Percentiles rank a stretch among this genome's conserved stretches.
phyloP scores from a whole-genome alignment of 2,329 filamentous ascomycete genomes.

The Waltergamsia citrina region DNA sequence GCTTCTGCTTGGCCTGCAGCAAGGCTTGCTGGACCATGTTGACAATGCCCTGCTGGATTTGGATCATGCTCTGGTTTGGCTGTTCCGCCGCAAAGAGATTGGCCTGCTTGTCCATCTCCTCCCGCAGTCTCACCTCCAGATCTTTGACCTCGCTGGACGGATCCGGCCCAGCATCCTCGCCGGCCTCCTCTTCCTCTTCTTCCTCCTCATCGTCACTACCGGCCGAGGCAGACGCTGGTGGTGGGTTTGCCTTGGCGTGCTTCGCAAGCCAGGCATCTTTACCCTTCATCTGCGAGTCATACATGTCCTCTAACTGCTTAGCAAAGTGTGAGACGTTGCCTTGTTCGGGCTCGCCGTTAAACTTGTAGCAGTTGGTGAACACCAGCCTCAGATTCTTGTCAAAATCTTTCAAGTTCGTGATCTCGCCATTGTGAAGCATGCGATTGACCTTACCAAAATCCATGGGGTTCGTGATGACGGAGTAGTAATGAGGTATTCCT shows the following conservation, averaged over 20 bases:
- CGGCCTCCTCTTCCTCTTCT: constrained; percentile 45
- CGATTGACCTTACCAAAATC: constrained; percentile 74
- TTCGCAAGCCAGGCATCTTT: constrained; percentile 76
- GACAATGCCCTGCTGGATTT: constrained; percentile 52
- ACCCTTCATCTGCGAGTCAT: constrained; percentile 64
- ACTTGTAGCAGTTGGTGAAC: constrained; percentile 82
- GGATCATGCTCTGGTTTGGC: constrained; percentile 41
- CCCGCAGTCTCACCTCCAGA: constrained; percentile 39
- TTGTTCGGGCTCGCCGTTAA: constrained; percentile 53
- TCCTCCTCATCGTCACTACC: constrained; percentile 64
- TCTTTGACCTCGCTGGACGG: constrained; percentile 36
- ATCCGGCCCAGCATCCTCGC: constrained; percentile 26
- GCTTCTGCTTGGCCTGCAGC: constrained; percentile 59
- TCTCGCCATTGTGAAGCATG: constrained; percentile 71
- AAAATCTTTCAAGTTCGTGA: constrained; percentile 75
- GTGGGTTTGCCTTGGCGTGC: constrained; percentile 47
- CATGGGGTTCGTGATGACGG: constrained; percentile 95
- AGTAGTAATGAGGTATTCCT: constrained; percentile 88
- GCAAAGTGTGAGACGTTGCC: constrained; percentile 69
- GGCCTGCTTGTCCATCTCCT: constrained; percentile 50
- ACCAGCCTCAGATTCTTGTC: constrained; percentile 76
- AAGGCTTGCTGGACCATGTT: constrained; percentile 61
- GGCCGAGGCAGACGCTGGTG: constrained; percentile 51
- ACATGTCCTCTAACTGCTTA: constrained; percentile 63
- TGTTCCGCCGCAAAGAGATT: constrained; percentile 40